These are phyloP conservation scores for Vitis riparia DNA, from an alignment of 164 flowering plant species.

Conservation along the genomic window DNA sequence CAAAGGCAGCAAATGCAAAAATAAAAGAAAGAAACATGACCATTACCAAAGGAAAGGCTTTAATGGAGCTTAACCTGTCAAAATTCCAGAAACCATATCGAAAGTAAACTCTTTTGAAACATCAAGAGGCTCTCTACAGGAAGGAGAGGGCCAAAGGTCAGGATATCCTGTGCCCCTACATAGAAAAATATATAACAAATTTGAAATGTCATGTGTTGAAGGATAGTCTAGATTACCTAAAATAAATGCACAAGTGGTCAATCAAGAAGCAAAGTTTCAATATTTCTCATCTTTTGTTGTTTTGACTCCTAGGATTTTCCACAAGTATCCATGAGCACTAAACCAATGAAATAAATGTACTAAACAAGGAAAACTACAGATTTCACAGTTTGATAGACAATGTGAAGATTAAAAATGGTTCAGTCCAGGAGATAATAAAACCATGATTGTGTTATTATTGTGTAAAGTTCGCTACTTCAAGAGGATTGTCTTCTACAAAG, in stretches of 20 bases:
- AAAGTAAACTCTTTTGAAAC: conserved; percentile 82
- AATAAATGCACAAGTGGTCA: not conserved
- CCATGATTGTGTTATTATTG: no score
- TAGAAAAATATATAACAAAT: conserved; percentile 13
- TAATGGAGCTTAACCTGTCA: conserved; percentile 54
- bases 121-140: conserved; percentile 95
- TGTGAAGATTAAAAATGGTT: no score
- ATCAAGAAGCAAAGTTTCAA: not conserved
- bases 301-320: not conserved
- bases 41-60: not conserved
- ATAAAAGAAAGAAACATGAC: not conserved
- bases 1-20: not conserved
- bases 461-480: no score
- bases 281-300: not conserved
- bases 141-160: conserved; percentile 89
- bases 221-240: not conserved
- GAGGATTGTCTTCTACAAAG: no score
- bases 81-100: conserved; percentile 79
- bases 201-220: not conserved
- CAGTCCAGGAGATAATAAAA: no score
- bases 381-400: no score
- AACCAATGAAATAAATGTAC: no score
- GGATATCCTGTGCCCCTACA: conserved; percentile 97
- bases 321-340: no score
- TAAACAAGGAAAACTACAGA: no score